Evolutionary conservation across 2,329 filamentous ascomycete genomes (phyloP).

Genomic region (Fusarium piperis): DNA sequence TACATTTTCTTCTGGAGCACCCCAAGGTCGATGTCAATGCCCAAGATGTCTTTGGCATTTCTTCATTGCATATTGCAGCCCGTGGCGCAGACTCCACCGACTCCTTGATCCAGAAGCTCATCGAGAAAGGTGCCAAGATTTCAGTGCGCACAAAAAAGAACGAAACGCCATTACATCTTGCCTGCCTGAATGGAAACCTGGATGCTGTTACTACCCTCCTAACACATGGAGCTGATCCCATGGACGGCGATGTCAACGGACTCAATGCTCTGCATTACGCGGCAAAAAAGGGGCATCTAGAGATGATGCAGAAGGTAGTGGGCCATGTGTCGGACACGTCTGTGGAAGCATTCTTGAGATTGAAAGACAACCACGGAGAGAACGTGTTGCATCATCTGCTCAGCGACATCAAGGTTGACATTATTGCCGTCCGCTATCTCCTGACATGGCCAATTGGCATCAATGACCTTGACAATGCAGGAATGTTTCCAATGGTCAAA

Average conservation of each 20-base stretch:
- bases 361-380: neutral
- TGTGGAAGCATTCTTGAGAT: neutral
- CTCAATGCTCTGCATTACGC: conserved; percentile 8
- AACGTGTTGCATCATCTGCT: conserved; percentile 3
- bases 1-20: conserved; percentile 2
- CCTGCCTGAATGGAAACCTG: neutral
- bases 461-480: conserved; percentile 1
- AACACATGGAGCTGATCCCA: neutral
- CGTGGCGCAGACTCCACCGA: neutral
- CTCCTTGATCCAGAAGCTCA: neutral
- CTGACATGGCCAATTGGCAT: neutral
- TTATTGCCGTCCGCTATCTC: neutral
- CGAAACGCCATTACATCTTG: conserved; percentile 3
- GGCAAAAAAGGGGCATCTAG: neutral
- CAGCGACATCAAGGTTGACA: neutral
- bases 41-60: conserved; percentile 1
- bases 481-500: conserved; percentile 1
- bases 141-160: neutral
- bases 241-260: neutral
- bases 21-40: neutral
- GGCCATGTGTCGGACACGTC: neutral
- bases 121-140: neutral
- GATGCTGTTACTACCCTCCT: neutral
- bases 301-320: neutral
- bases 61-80: neutral